These are phyloP conservation scores for Tetraselmis chui DNA, from an alignment of 139 green algal genomes.

Conservation along the genomic window DNA sequence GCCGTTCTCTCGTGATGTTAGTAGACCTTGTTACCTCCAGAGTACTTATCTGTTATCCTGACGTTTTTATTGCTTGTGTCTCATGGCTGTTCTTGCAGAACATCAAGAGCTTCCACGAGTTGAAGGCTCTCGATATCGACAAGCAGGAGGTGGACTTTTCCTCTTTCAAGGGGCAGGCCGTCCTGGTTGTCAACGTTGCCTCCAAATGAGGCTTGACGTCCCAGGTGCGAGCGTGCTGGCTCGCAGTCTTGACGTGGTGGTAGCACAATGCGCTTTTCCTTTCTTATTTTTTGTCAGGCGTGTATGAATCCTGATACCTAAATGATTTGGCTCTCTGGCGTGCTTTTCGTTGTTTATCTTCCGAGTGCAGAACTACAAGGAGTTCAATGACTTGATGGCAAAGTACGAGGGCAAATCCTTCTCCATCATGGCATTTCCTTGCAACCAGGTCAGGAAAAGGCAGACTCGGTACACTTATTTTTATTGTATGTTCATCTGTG, in stretches of 20 bases:
- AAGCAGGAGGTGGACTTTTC: conserved; percentile 21
- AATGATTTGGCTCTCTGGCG: too few relatives aligned
- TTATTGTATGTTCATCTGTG: too few relatives aligned
- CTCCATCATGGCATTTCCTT: conserved; percentile 30
- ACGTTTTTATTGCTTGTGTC: not conserved
- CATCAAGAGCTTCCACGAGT: conserved; percentile 27
- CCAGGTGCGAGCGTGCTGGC: too few relatives aligned
- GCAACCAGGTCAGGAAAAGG: conserved; percentile 25
- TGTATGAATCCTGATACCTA: too few relatives aligned
- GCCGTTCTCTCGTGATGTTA: not conserved
- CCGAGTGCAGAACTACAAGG: conserved; percentile 13
- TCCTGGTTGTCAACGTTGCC: conserved; percentile 32
- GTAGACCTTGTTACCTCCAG: not conserved
- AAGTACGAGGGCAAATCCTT: conserved; percentile 25
- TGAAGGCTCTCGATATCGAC: conserved; percentile 32
- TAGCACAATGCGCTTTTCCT: too few relatives aligned
- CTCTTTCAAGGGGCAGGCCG: conserved; percentile 25
- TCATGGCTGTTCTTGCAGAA: too few relatives aligned
- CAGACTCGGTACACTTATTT: too few relatives aligned
- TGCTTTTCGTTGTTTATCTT: too few relatives aligned
- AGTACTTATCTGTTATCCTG: not conserved
- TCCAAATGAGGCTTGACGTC: conserved; percentile 27
- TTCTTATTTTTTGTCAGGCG: too few relatives aligned
- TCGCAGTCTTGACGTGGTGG: too few relatives aligned
- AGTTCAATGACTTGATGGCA: conserved; percentile 21